Conservation (phyloP, 495 filamentous ascomycete genomes). For the Pyronema omphalodes region DNA sequence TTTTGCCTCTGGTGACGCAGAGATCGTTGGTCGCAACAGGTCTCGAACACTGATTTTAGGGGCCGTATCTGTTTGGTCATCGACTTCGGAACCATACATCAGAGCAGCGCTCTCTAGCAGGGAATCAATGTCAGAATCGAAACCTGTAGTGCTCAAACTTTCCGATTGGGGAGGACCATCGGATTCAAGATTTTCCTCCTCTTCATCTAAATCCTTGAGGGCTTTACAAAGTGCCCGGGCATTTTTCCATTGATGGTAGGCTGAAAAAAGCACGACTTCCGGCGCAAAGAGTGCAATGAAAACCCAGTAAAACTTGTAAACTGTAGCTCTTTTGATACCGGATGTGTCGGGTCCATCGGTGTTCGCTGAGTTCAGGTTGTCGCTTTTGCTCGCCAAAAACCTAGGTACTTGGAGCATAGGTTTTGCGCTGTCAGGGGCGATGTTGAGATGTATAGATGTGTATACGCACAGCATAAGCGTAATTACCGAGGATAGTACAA, state of each 20-base stretch:
- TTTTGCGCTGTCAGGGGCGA: neutral
- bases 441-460: neutral
- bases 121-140: too few species aligned
- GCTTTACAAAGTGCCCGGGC: neutral
- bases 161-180: neutral
- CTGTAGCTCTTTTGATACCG: neutral
- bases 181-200: neutral
- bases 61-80: neutral
- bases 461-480: neutral
- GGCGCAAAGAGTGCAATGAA: slow-evolving; percentile 1
- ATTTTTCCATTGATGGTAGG: neutral
- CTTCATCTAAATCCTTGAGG: neutral
- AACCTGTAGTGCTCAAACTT: too few species aligned
- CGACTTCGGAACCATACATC: too few species aligned
- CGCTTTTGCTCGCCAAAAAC: too few species aligned
- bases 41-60: too few species aligned
- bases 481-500: neutral
- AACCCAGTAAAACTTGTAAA: neutral
- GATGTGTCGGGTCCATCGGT: neutral
- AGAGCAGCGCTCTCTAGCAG: too few species aligned
- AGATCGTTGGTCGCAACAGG: too few species aligned
- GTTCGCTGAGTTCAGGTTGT: too few species aligned
- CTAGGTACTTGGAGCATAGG: too few species aligned
- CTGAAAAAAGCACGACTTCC: neutral
- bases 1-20: neutral